Base-by-base conservation (phyloP, 2,329 filamentous ascomycete genomes). In the Akanthomyces uredinophilus region DNA sequence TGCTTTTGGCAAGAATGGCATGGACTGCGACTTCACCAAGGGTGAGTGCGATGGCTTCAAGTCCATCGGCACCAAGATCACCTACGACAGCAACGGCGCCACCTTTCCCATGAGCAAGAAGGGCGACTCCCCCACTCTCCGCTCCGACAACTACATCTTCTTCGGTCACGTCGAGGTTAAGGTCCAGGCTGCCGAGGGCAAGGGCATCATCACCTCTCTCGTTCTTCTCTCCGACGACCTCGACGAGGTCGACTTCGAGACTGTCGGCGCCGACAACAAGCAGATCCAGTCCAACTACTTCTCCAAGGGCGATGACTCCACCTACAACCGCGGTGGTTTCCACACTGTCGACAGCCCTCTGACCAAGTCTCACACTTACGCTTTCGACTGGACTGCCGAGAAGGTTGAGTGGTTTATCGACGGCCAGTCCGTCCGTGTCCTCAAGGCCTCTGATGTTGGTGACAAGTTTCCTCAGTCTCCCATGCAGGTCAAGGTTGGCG, bases 201-300 rank as follows among this genome's bases (percentile, higher is more conserved):
- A 80, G 7, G 95, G 95, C 67, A 90, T 99, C 66, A 90, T 99
- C 65, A 97, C 92, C 78, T 93, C 90, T 66, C 83, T 91, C 46
- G 92, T 98, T 47, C 80, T 99, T 66, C 90, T 96, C 79, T 97
- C 91, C 1, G 91, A 96, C 71, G 85, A 87, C 71, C 81, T 96
- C 22, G 92, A 96, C 73, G 92, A 96, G 81, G 95, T 98, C 65
- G 94, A 98, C 75, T 96, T 92, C 89, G 94, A 98, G 77, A 96
- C 91, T 89, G 82, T 98, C 63, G 95, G 94, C 63, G 87, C 86
- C 59, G 85, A 91, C 71, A 78, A 82, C 67, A 75, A 80, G 32
- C 81, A 94, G 73, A 92, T 93, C 37, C 94, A 97, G 78, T 89
- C 86, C 73, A 96, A 96, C 79, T 96, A 92, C 79, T 91, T 90